Conservation (phyloP, 345 rosid species). For the Acer saccharum region DNA sequence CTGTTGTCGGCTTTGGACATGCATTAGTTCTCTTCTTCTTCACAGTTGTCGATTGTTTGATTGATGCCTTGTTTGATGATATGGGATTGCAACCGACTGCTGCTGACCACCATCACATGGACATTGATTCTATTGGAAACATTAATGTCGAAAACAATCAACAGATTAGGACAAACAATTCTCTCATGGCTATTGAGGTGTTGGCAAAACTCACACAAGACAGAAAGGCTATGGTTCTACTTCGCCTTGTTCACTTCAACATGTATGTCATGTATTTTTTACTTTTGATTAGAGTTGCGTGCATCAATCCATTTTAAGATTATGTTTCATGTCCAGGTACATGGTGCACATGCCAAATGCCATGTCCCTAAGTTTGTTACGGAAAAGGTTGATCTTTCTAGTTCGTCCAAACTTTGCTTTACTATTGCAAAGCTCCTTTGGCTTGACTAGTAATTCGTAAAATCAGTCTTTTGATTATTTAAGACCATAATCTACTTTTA, state of each 20-base stretch:
- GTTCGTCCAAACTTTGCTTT: neutral
- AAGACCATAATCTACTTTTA: neutral
- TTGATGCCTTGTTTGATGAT: conserved; percentile 48
- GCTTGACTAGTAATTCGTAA: neutral
- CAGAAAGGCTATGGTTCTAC: conserved; percentile 46
- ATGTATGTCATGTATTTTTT: conserved; percentile 34
- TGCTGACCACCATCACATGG: conserved; percentile 39
- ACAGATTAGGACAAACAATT: conserved; percentile 38
- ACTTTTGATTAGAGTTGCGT: neutral
- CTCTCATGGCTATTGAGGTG: conserved; percentile 47
- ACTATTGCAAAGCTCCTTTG: neutral
- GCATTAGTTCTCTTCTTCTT: conserved; percentile 51
- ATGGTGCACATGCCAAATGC: neutral
- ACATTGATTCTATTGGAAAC: conserved; percentile 30
- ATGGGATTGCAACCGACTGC: conserved; percentile 40
- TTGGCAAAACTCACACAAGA: conserved; percentile 45
- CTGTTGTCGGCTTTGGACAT: conserved; percentile 44
- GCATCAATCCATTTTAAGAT: conserved; percentile 1
- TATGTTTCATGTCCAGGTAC: neutral
- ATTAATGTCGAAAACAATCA: conserved; percentile 27
- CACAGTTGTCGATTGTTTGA: conserved; percentile 33
- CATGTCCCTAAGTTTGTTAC: neutral
- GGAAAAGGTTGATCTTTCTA: neutral
- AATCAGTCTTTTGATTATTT: neutral
- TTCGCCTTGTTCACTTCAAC: conserved; percentile 56